Evolutionary conservation across 2,329 filamentous ascomycete genomes (phyloP).

Genomic region (Plectosphaerella plurivora): DNA sequence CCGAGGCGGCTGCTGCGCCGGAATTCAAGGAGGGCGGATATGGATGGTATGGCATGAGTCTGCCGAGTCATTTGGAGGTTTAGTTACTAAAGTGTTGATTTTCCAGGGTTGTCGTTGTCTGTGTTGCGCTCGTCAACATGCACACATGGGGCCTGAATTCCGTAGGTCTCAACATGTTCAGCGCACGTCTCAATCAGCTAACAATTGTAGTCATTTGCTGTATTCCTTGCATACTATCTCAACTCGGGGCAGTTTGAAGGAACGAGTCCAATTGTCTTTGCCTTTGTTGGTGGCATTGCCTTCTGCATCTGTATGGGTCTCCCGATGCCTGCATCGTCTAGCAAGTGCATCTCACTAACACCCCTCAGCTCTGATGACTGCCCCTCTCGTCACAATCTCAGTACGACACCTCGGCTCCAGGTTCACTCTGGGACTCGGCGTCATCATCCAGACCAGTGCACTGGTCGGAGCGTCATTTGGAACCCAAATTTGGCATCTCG

Average conservation of each 20-base stretch:
- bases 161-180: conserved; percentile 26
- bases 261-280: conserved; percentile 62
- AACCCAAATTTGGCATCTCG: conserved; percentile 66
- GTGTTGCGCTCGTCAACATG: conserved; percentile 55
- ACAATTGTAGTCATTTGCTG: conserved; percentile 43
- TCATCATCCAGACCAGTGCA: conserved; percentile 57
- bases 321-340: background rate
- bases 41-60: conserved; percentile 42
- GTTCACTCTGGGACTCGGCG: conserved; percentile 59
- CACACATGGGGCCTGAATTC: conserved; percentile 75
- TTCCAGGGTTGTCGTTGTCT: conserved; percentile 47
- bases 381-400: conserved; percentile 61
- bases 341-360: background rate
- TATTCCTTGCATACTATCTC: conserved; percentile 55
- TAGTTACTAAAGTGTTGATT: background rate
- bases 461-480: conserved; percentile 70
- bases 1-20: conserved; percentile 6
- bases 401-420: conserved; percentile 60
- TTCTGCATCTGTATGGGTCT: conserved; percentile 44
- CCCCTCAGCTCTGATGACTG: conserved; percentile 54
- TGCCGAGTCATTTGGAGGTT: background rate
- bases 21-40: conserved; percentile 53
- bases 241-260: conserved; percentile 56
- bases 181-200: background rate
- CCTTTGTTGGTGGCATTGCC: conserved; percentile 71